A percentile compares a stretch with the other conserved stretches of the same genome.
These are phyloP conservation scores for Achlya hypogyna DNA, from an alignment of 352 stramenopile species.

Conservation along the genomic window DNA sequence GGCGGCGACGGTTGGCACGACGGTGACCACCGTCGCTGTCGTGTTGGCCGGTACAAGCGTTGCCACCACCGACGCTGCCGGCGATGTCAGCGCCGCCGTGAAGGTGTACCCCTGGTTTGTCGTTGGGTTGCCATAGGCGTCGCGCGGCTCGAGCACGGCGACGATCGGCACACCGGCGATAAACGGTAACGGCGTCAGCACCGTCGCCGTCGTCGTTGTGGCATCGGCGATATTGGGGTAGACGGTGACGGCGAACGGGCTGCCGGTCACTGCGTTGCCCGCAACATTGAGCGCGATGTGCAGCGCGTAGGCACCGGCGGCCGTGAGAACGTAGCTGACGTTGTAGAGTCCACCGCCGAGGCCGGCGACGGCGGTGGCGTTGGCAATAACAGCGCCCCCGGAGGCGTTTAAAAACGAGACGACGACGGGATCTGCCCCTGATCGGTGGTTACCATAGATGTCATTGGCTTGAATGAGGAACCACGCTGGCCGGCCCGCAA, in stretches of 20 bases:
- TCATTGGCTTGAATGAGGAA: constrained; percentile 52
- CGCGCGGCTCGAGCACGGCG: not conserved
- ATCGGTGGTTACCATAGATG: constrained; percentile 52
- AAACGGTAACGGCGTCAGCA: constrained; percentile 2
- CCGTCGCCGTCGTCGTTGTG: not conserved
- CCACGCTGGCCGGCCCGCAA: constrained; percentile 36
- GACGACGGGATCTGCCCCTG: constrained; percentile 34
- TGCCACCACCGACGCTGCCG: not conserved
- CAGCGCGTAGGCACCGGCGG: not conserved
- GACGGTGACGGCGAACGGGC: constrained; percentile 11
- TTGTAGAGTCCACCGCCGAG: not conserved
- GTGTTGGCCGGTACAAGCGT: constrained; percentile 21
- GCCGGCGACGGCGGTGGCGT: not conserved
- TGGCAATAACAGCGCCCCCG: not conserved
- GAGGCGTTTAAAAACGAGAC: constrained; percentile 3
- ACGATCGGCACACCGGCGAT: not conserved
- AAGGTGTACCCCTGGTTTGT: not conserved
- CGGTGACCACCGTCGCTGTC: constrained; percentile 26
- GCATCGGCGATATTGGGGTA: constrained; percentile 8
- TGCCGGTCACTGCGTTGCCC: not conserved
- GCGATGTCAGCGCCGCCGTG: not conserved
- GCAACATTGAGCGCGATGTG: not conserved
- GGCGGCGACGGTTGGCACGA: constrained; percentile 13
- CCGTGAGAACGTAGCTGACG: not conserved
- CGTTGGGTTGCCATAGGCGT: constrained; percentile 13